phyloP scores from a whole-genome alignment of 1,284 basidiomycete genomes.

The Malassezia japonica region DNA sequence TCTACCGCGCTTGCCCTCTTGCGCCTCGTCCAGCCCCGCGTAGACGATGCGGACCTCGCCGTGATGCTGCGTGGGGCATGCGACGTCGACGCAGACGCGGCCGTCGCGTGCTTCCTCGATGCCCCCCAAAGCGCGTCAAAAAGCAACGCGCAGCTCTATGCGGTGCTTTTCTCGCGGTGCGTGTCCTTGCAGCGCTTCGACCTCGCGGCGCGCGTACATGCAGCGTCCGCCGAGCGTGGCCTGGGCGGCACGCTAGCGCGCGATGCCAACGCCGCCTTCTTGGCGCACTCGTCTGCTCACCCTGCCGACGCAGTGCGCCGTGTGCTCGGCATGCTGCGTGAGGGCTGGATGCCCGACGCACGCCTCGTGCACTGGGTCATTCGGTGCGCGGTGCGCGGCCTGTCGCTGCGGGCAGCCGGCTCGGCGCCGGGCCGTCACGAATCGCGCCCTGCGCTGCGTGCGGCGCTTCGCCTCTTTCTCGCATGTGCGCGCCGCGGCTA shows the following conservation, averaged over 20 bases:
- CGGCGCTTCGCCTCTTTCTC: neutral
- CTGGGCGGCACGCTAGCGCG: neutral
- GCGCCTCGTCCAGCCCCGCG: neutral
- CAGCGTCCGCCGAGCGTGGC: neutral
- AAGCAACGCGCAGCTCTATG: slow-evolving; percentile 9
- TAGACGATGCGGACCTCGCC: slow-evolving; percentile 5
- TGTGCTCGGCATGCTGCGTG: neutral
- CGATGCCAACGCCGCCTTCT: neutral
- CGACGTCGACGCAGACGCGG: neutral
- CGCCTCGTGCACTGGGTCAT: slow-evolving; percentile 10
- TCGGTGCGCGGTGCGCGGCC: slow-evolving; percentile 4
- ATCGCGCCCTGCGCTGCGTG: neutral
- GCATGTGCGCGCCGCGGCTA: neutral
- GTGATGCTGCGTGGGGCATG: slow-evolving; percentile 11
- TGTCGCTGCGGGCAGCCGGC: slow-evolving; percentile 1
- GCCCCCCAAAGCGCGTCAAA: no score
- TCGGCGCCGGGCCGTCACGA: neutral
- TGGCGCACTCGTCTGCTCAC: neutral
- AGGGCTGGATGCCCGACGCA: slow-evolving; percentile 6
- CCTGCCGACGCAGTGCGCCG: neutral
- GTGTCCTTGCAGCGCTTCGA: neutral
- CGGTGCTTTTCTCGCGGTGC: slow-evolving; percentile 8
- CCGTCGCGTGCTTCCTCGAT: neutral
- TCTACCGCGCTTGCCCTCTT: neutral
- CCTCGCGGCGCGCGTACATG: neutral